Conservation (phyloP, 164 flowering plant genomes). For the Vitis riparia region DNA sequence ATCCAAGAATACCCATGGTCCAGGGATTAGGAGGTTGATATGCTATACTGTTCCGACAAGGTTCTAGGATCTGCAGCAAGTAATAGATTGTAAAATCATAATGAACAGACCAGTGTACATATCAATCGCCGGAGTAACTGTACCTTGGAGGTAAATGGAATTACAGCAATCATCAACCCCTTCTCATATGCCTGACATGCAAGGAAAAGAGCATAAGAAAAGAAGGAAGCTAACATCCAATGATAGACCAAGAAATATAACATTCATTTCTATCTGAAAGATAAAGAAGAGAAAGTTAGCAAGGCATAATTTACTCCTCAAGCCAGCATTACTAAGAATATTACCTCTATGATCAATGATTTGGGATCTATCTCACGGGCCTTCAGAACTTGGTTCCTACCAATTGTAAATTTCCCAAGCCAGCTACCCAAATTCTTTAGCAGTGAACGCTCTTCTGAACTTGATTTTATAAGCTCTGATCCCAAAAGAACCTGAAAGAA, state of each 20-base stretch:
- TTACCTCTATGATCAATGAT: constrained; percentile 86
- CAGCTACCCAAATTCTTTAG: constrained; percentile 97
- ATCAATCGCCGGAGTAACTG: constrained; percentile 5
- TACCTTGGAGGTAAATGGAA: constrained; percentile 99
- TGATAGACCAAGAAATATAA: neutral
- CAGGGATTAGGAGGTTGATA: constrained; percentile 98
- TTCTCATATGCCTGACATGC: constrained; percentile 83
- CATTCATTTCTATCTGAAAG: neutral
- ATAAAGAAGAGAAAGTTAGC: neutral
- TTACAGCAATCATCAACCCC: constrained; percentile 95
- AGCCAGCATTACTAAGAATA: neutral
- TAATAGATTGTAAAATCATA: constrained; percentile 5
- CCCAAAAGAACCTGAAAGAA: constrained; percentile 76
- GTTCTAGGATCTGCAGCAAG: constrained; percentile 68
- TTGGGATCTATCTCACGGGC: constrained; percentile 95
- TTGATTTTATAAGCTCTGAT: constrained; percentile 94
- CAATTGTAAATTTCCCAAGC: constrained; percentile 98
- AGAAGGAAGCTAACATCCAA: neutral
- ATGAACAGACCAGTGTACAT: neutral
- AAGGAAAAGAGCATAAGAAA: neutral
- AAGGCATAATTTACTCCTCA: constrained; percentile 4
- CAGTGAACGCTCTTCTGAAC: constrained; percentile 95
- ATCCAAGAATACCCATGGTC: constrained; percentile 93
- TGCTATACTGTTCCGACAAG: constrained; percentile 86
- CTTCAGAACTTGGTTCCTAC: constrained; percentile 80